A percentile compares a stretch with the other conserved stretches of the same genome.
phyloP scores from a whole-genome alignment of 495 filamentous ascomycete species.

The Podospora pseudopauciseta region DNA sequence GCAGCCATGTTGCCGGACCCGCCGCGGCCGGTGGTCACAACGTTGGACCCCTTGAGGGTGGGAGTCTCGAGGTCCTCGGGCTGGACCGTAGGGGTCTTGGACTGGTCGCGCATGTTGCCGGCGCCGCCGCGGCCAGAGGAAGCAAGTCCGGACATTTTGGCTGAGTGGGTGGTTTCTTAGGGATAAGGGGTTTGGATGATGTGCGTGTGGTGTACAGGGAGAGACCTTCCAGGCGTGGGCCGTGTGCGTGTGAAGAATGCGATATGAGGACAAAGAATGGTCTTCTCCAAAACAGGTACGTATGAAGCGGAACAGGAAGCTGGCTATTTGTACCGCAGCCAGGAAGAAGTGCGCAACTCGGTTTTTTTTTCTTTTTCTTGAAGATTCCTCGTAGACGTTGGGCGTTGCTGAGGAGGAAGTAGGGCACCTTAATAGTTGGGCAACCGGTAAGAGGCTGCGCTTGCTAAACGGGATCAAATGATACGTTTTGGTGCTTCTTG shows the following conservation, averaged over 20 bases:
- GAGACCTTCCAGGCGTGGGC: constrained; percentile 3
- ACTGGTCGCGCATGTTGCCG: constrained; percentile 70
- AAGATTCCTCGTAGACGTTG: not conserved
- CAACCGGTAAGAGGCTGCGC: not conserved
- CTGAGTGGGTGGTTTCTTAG: not conserved
- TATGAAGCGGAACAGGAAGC: not conserved
- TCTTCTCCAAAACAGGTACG: not conserved
- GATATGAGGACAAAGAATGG: not conserved
- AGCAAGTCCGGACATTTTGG: constrained; percentile 35
- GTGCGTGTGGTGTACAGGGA: not conserved
- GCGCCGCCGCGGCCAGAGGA: constrained; percentile 54
- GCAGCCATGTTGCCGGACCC: constrained; percentile 69
- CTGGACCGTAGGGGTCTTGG: constrained; percentile 42
- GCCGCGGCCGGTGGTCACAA: constrained; percentile 75
- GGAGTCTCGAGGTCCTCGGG: constrained; percentile 68
- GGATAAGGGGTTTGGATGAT: not conserved
- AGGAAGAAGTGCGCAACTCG: not conserved
- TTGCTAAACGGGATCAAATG: not conserved
- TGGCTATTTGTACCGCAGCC: not conserved
- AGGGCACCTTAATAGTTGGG: constrained; percentile 2
- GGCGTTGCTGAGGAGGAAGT: not conserved
- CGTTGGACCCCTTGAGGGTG: constrained; percentile 65
- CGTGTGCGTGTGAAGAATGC: not conserved
- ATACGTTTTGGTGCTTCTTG: not conserved
- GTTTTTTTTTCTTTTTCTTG: not conserved